Evolutionary conservation across 192 early-diverging fungal species (phyloP), one percentile per base, ranked within the genome.

Genomic region (Gonapodya prolifera): DNA sequence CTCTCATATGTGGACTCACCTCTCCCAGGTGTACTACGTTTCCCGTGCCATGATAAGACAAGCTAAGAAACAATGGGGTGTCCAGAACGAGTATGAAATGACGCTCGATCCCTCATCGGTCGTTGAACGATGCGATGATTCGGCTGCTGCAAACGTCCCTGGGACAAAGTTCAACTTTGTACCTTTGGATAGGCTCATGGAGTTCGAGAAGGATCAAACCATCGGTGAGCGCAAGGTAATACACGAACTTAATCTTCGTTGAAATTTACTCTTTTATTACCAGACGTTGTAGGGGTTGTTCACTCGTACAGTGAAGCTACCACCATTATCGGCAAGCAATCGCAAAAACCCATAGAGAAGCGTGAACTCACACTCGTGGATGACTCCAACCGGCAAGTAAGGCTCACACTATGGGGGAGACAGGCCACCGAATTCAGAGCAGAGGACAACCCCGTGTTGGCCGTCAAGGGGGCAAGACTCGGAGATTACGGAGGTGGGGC

Each of bases 21-120:
- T 69, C 2, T 2, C 33, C 34, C 77, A 86, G 78, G 82, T 93
- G 33, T 99, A 95, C 79, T 94, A 91, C 71, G 79, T 99, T 76
- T 91, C 91, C 33, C 91, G 92, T 70, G 93, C 91, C 74, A 89
- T 80, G 83, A 86, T 99, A 35, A 90, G 89, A 77, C 83, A 91
- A 81, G 96, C 96, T 28, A 94, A 94, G 70, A 89, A 93, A 76
- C 94, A 92, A 80, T 94, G 89, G 77, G 91, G 85, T 34, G 82
- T 93, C 35, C 87, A 92, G 81, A 96, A 96, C 83, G 92, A 98
- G 76, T 99, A 99, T 78, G 97, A 99, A 83, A 83, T 99, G 36
- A 86, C 87, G 1, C 82, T 98, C 61, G 95, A 97, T 31, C 83
- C 87, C 75, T 80, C 79, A 30, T 91, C 93, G 1, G 80, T 86